phyloP scores from a whole-genome alignment of 2,329 filamentous ascomycete genomes.

The Fusarium dlaminii region DNA sequence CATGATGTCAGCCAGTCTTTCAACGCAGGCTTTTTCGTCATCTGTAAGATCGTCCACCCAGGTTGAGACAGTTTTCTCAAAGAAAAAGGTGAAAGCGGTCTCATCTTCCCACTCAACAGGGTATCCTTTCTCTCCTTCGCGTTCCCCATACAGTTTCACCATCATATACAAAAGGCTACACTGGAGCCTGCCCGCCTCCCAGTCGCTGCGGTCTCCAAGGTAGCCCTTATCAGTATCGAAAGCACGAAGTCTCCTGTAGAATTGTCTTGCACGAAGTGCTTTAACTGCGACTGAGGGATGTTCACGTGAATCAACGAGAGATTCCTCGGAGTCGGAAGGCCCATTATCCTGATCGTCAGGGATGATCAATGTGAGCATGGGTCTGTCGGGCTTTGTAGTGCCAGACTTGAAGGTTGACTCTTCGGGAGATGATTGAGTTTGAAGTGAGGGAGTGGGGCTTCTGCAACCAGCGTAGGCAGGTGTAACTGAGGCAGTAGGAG shows the following conservation, averaged over 20 bases:
- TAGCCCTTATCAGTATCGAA: neutral
- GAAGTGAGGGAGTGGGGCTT: rapidly evolving
- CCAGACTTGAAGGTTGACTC: neutral
- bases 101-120: neutral
- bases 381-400: rapidly evolving
- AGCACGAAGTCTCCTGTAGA: neutral
- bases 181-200: neutral
- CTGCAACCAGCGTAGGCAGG: rapidly evolving
- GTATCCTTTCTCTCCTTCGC: neutral
- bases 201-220: neutral
- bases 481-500: rapidly evolving
- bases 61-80: neutral
- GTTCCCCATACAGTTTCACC: neutral
- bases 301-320: rapidly evolving
- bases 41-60: neutral
- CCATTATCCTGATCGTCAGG: neutral
- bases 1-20: neutral
- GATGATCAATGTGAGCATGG: no score
- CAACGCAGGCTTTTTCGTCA: no score
- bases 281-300: neutral
- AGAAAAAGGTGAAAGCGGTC: neutral
- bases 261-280: neutral
- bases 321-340: neutral
- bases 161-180: neutral
- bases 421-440: no score